These are phyloP conservation scores for Periconia macrospinosa DNA, from an alignment of 2,329 filamentous ascomycete species.

Conservation along the genomic window DNA sequence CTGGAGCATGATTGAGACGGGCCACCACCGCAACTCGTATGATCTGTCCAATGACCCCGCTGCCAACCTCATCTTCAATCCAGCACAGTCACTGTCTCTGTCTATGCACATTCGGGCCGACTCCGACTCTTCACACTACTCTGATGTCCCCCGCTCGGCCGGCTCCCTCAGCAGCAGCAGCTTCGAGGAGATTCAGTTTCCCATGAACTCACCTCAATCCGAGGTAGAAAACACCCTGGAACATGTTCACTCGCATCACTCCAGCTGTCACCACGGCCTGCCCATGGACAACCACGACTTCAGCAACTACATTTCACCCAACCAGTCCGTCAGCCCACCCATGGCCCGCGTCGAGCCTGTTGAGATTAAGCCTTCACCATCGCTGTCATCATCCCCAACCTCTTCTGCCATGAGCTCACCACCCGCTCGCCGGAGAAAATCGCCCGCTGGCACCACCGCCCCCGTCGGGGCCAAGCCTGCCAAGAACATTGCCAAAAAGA, in stretches of 20 bases:
- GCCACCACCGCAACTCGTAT: slow-evolving; percentile 69
- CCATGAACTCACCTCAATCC: slow-evolving; percentile 80
- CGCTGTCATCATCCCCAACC: slow-evolving; percentile 60
- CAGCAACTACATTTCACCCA: slow-evolving; percentile 44
- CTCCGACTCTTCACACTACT: slow-evolving; percentile 83
- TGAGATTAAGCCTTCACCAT: slow-evolving; percentile 67
- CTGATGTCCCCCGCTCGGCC: slow-evolving; percentile 60
- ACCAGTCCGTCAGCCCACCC: slow-evolving; percentile 65
- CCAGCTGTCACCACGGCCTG: slow-evolving; percentile 30
- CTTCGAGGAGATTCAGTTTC: slow-evolving; percentile 73
- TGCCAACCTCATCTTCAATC: slow-evolving; percentile 78
- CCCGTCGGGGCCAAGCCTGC: slow-evolving; percentile 66
- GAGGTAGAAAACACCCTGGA: slow-evolving; percentile 53
- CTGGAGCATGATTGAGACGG: slow-evolving; percentile 78
- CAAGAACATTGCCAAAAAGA: slow-evolving; percentile 81
- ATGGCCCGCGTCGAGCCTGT: slow-evolving; percentile 69
- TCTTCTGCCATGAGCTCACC: slow-evolving; percentile 56
- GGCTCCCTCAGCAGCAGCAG: slow-evolving; percentile 80
- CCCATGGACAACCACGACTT: slow-evolving; percentile 34
- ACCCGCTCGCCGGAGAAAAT: slow-evolving; percentile 70
- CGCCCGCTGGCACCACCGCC: slow-evolving; percentile 57
- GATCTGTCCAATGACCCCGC: slow-evolving; percentile 62
- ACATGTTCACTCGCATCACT: slow-evolving; percentile 28
- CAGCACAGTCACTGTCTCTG: too few relatives aligned
- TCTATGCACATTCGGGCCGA: slow-evolving; percentile 84